Evolutionary conservation across 208 protist genomes (phyloP), one percentile per base, ranked within the genome.

Genomic region (Leishmania braziliensis): DNA sequence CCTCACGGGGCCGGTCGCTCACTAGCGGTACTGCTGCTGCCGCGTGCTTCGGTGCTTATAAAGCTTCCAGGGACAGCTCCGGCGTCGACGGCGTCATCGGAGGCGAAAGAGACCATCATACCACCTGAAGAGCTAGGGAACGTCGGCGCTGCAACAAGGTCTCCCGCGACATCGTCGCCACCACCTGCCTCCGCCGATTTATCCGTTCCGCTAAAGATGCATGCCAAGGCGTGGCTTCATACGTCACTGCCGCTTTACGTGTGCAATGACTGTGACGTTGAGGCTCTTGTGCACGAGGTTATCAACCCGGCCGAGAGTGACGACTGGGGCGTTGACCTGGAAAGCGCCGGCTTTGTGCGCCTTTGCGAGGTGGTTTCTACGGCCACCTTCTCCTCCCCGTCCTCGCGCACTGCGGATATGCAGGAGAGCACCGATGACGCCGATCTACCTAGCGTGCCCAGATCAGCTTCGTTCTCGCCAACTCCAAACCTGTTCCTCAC

Each of bases 251-350:
- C 86, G 23, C 48, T 87, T 36, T 89, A 85, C 75, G 58, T 89
- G 33, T 89, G 83, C 83, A 84, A 84, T 60, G 86, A 87, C 86
- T 89, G 79, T 75, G 86, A 89, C 4, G 79, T 87, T 58, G 79
- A 84, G 74, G 71, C 70, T 9, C 83, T 89, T 60, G 68, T 74
- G 48, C 48, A 77, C 20, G 83, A 85, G 68, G 75, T 86, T 23
- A 62, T 89, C 39, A 66, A 82, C 50, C 82, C 66, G 12, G 71
- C 76, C 5, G 86, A 86, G 56, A 79, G 83, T 58, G 70, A 85
- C n/a, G 83, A 85, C 50, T 86, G 78, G 86, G 79, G 72, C 20
- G 73, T 65, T 16, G 86, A 89, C 62, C 62, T 89, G 63, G 82
- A 89, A n/a, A 77, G 74, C 8, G 82, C 82, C 1, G 86, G 86